Evolutionary conservation across 805 yeast genomes (phyloP).

Genomic region (Maudiozyma barnettii): DNA sequence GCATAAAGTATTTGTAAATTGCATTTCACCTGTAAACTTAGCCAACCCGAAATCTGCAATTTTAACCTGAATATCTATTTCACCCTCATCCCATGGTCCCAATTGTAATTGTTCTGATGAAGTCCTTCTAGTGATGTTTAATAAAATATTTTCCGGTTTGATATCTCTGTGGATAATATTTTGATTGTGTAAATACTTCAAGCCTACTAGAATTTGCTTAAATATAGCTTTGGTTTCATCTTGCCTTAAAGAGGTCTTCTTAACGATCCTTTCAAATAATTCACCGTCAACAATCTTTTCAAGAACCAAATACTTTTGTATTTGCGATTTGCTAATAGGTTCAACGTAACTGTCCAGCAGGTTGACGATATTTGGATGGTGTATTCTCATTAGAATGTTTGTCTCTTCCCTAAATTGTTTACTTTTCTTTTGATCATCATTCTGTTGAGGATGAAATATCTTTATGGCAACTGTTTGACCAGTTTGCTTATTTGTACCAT

Average conservation of each 20-base stretch:
- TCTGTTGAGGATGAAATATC: slow-evolving; percentile 51
- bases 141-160: slow-evolving; percentile 66
- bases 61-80: slow-evolving; percentile 55
- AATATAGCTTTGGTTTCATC: slow-evolving; percentile 54
- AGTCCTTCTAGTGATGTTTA: slow-evolving; percentile 39
- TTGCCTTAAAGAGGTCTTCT: slow-evolving; percentile 51
- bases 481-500: slow-evolving; percentile 47
- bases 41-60: slow-evolving; percentile 77
- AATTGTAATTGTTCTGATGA: slow-evolving; percentile 21
- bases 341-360: slow-evolving; percentile 52
- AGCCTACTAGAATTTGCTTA: slow-evolving; percentile 56
- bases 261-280: slow-evolving; percentile 59
- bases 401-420: slow-evolving; percentile 54
- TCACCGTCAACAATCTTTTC: slow-evolving; percentile 73
- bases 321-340: slow-evolving; percentile 37
- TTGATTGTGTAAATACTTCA: slow-evolving; percentile 54
- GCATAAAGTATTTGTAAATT: slow-evolving; percentile 69
- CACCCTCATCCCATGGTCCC: slow-evolving; percentile 42
- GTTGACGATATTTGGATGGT: slow-evolving; percentile 64
- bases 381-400: slow-evolving; percentile 50
- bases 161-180: slow-evolving; percentile 72
- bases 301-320: slow-evolving; percentile 48
- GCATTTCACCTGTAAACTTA: slow-evolving; percentile 53
- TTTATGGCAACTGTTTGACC: slow-evolving; percentile 65
- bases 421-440: slow-evolving; percentile 33